Percentiles rank a stretch among this genome's conserved stretches.
These are phyloP conservation scores for Lipomyces spencermartinsiae DNA, from an alignment of 805 yeast genomes.

Conservation along the genomic window DNA sequence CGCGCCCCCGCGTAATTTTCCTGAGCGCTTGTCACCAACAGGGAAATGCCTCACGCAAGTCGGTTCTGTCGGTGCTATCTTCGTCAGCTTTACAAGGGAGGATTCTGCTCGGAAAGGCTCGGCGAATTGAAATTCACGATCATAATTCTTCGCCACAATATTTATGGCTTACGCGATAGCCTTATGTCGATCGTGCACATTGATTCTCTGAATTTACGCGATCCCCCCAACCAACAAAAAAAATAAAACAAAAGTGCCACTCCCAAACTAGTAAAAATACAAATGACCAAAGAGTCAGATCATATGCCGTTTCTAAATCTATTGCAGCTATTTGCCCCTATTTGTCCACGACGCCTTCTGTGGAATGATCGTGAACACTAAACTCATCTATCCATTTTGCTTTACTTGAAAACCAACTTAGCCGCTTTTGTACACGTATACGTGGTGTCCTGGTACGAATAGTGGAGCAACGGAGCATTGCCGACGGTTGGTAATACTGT, in stretches of 20 bases:
- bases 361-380: no score
- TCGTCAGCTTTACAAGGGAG: no score
- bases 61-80: no score
- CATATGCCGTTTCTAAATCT: background rate
- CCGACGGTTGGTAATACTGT: conserved; percentile 19
- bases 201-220: background rate
- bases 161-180: background rate
- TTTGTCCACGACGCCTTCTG: background rate
- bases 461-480: conserved; percentile 22
- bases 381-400: background rate
- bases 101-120: no score
- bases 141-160: background rate
- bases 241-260: background rate
- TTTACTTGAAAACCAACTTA: conserved; percentile 9
- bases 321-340: background rate
- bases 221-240: background rate
- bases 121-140: background rate
- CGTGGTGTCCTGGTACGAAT: conserved; percentile 27
- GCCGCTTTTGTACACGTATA: conserved; percentile 27
- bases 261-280: background rate
- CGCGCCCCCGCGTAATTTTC: background rate
- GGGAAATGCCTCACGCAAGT: no score
- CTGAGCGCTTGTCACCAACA: no score
- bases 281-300: background rate
- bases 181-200: background rate